These are phyloP conservation scores for Lodderomyces parapsilosis DNA, from an alignment of 1,139 yeast species.

Conservation along the genomic window DNA sequence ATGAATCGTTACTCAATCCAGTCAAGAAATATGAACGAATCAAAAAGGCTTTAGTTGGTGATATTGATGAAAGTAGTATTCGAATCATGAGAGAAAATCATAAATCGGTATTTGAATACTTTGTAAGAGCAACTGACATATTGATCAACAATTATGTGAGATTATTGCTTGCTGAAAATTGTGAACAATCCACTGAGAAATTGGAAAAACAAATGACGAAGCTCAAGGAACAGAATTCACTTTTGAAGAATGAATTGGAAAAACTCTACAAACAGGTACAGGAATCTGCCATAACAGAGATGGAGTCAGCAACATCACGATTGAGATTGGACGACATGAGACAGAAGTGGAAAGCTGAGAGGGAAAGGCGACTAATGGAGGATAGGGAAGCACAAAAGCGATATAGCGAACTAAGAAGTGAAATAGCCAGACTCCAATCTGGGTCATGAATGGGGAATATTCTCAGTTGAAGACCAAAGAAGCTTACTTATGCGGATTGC, in stretches of 20 bases:
- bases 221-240: slow-evolving; percentile 9
- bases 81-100: slow-evolving; percentile 44
- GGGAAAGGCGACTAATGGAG: slow-evolving; percentile 67
- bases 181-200: slow-evolving; percentile 22
- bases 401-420: slow-evolving; percentile 54
- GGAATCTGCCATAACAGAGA: background rate
- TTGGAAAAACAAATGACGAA: slow-evolving; percentile 21
- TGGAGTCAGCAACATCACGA: slow-evolving; percentile 32
- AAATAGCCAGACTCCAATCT: too few relatives aligned
- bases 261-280: background rate
- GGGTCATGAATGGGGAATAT: too few relatives aligned
- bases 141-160: slow-evolving; percentile 56
- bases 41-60: slow-evolving; percentile 17
- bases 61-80: slow-evolving; percentile 21
- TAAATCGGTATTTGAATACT: slow-evolving; percentile 55
- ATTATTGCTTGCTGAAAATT: slow-evolving; percentile 37
- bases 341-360: slow-evolving; percentile 65
- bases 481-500: too few relatives aligned
- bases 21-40: slow-evolving; percentile 48
- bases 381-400: slow-evolving; percentile 52
- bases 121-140: slow-evolving; percentile 57
- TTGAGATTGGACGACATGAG: slow-evolving; percentile 61
- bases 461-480: too few relatives aligned
- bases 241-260: slow-evolving; percentile 1
- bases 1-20: slow-evolving; percentile 57